Evolutionary conservation across 2,329 filamentous ascomycete genomes (phyloP).

Genomic region (Colletotrichum liaoningense): DNA sequence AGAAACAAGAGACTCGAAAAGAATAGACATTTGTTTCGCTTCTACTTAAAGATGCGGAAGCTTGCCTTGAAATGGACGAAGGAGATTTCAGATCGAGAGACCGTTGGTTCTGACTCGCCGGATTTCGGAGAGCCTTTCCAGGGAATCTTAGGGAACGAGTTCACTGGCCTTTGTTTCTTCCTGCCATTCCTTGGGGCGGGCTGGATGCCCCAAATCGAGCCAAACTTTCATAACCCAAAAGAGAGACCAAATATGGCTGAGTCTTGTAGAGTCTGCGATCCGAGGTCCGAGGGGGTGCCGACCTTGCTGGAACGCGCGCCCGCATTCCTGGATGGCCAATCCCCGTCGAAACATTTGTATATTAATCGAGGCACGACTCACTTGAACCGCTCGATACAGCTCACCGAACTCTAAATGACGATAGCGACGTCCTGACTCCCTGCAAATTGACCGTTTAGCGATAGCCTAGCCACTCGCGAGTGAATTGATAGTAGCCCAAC

Average conservation of each 20-base stretch:
- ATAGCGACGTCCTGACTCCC: background rate
- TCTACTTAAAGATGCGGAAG: constrained; percentile 17
- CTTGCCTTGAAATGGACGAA: constrained; percentile 7
- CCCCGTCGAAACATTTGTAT: constrained; percentile 21
- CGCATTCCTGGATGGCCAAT: constrained; percentile 14
- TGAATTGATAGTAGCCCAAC: background rate
- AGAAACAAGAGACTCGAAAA: background rate
- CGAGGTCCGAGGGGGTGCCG: background rate
- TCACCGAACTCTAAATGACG: constrained; percentile 10
- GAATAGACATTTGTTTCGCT: constrained; percentile 12
- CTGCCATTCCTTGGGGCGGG: background rate
- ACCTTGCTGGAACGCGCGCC: constrained; percentile 19
- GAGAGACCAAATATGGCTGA: background rate
- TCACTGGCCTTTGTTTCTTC: background rate
- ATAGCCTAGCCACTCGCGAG: background rate
- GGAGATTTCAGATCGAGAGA: background rate
- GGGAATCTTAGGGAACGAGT: background rate
- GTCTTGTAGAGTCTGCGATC: background rate
- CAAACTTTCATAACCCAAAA: background rate
- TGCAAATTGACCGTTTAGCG: background rate
- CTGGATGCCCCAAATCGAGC: background rate
- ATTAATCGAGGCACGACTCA: constrained; percentile 24
- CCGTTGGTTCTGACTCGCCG: background rate
- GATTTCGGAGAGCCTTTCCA: background rate
- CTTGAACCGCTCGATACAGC: constrained; percentile 14